phyloP scores from a whole-genome alignment of 257 asterid genomes.

The Jacaranda mimosifolia region DNA sequence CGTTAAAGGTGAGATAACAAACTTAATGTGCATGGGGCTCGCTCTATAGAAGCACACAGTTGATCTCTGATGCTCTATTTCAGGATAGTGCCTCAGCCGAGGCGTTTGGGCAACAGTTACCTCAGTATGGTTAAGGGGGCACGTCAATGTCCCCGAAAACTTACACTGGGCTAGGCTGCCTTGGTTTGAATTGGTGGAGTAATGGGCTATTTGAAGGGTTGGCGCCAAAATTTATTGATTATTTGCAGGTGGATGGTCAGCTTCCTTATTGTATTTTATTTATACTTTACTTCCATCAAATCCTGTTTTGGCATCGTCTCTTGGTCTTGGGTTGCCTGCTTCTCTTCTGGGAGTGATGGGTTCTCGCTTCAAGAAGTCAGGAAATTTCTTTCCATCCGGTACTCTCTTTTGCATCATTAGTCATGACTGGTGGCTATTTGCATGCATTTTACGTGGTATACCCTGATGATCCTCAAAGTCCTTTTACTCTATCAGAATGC shows the following conservation, averaged over 20 bases:
- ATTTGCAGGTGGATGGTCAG: constrained; percentile 80
- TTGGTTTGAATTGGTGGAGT: constrained; percentile 85
- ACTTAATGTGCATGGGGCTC: too few relatives aligned
- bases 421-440: constrained; percentile 89
- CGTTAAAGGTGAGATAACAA: too few relatives aligned
- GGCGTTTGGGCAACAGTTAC: too few relatives aligned
- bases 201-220: constrained; percentile 89
- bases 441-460: constrained; percentile 79
- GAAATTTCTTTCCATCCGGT: constrained; percentile 92
- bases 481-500: background rate
- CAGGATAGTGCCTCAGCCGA: too few relatives aligned
- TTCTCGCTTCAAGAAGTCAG: constrained; percentile 78
- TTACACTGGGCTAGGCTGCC: constrained; percentile 83
- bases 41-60: too few relatives aligned
- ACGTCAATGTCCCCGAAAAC: constrained; percentile 92
- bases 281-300: constrained; percentile 71
- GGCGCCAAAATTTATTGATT: constrained; percentile 80
- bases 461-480: constrained; percentile 43
- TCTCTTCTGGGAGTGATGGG: constrained; percentile 87
- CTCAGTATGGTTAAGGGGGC: constrained; percentile 35
- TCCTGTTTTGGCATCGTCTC: constrained; percentile 76
- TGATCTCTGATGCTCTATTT: too few relatives aligned
- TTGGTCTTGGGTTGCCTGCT: constrained; percentile 76
- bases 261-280: constrained; percentile 58
- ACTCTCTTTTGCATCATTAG: constrained; percentile 70